Evolutionary conservation across 1,284 basidiomycete genomes (phyloP).

Genomic region (Ceratobasidium theobromae): DNA sequence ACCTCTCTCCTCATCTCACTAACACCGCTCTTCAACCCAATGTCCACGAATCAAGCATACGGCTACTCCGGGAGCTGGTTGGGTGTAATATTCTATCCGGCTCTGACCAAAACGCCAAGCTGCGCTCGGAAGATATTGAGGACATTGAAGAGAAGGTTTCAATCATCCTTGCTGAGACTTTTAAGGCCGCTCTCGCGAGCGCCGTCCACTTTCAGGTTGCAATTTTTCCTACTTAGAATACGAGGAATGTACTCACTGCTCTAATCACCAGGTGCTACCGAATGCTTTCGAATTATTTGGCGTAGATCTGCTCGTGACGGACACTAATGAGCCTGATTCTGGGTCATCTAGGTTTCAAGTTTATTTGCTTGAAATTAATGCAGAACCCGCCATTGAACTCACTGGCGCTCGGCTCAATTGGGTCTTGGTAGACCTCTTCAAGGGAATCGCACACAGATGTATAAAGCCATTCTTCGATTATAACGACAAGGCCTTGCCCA

Average conservation of each 20-base stretch:
- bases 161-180: constrained; percentile 73
- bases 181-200: constrained; percentile 81
- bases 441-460: constrained; percentile 65
- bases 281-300: constrained; percentile 97
- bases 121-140: constrained; percentile 56
- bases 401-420: constrained; percentile 82
- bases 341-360: constrained; percentile 53
- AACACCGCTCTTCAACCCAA: constrained; percentile 88
- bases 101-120: constrained; percentile 35
- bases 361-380: constrained; percentile 87
- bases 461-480: constrained; percentile 63
- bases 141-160: constrained; percentile 64
- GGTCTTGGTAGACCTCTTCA: constrained; percentile 81
- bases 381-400: constrained; percentile 94
- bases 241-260: constrained; percentile 40
- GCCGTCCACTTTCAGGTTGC: constrained; percentile 85
- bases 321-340: constrained; percentile 41
- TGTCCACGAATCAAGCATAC: constrained; percentile 59
- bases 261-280: constrained; percentile 83
- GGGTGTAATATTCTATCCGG: constrained; percentile 60
- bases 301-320: constrained; percentile 82
- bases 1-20: constrained; percentile 84
- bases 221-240: not conserved
- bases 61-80: constrained; percentile 74
- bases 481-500: not conserved